Base-by-base conservation (phyloP, 2,329 filamentous ascomycete species). In the Scedosporium apiospermum region DNA sequence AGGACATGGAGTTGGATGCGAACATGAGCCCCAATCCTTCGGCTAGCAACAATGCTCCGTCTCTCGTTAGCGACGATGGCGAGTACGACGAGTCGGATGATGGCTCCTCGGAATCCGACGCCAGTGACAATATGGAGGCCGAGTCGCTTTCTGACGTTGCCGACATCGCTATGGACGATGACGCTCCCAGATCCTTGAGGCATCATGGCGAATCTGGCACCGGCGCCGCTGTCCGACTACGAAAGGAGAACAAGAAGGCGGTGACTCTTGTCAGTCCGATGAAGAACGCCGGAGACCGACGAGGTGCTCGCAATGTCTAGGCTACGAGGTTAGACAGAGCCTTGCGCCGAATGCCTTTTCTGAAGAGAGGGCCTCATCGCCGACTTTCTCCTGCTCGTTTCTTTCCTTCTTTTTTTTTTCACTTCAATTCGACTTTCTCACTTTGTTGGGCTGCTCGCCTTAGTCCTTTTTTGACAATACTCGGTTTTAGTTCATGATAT, bases 41-140 rank as follows among this genome's bases (percentile, higher is more conserved):
- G 55, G 80, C 87, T 60, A 89, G 88, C 72, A 91, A 91, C 73
- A 89, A 90, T 67, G 88, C 89, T 7, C 89, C 89, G n/a, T 91
- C 88, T 67, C 80, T 93, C 58, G 88, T 92, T 70, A 91, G 88
- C 74, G 89, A 93, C 73, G 88, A 91, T 69, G 88, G 88, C 67
- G 89, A 91, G 71, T 90, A 89, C 69, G 88, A 89, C 67, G 87
- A 88, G 62, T 90, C 87, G 1, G 85, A 88, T 63, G 84, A 85
- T 64, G 82, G 80, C 57, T 88, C 84, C 3, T 81, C 81, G 3
- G 77, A 80, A 53, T 87, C 85, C 4, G 85, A 85, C 27, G 76
- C 77, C 62, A 83, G 80, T 63, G 82, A 85, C 58, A 78, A 76
- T 63, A 71, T 83, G 44, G 86, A 86, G 27, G 78, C 83, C n/a